Percentiles rank a stretch among this genome's conserved stretches.
phyloP scores from a whole-genome alignment of 768 basidiomycete genomes.

The Boletus rubropictus region DNA sequence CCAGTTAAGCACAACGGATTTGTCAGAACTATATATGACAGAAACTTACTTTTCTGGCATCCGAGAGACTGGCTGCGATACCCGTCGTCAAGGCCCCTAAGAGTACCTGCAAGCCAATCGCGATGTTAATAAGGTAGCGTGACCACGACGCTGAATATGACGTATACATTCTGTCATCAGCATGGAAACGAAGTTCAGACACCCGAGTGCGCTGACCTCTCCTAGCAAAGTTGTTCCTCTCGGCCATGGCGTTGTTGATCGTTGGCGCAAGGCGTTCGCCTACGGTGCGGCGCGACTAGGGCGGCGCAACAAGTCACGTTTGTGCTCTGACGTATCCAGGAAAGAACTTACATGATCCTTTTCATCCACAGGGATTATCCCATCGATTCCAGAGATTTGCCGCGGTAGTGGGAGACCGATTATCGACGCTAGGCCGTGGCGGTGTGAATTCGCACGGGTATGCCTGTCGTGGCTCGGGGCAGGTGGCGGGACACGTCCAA shows the following conservation, averaged over 20 bases:
- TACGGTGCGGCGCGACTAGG: conserved; percentile 34
- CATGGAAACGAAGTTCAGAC: neutral
- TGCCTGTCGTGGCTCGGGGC: conserved; percentile 16
- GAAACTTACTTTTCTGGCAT: conserved; percentile 36
- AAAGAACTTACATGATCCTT: conserved; percentile 17
- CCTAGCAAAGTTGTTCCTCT: conserved; percentile 41
- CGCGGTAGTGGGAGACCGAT: neutral
- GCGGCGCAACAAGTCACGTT: neutral
- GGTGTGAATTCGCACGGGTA: conserved; percentile 11
- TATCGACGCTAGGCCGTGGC: neutral
- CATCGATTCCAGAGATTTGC: conserved; percentile 15
- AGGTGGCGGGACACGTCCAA: conserved; percentile 4
- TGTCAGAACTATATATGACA: too few species aligned
- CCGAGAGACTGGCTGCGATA: conserved; percentile 43
- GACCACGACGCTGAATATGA: conserved; percentile 27
- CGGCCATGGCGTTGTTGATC: conserved; percentile 39
- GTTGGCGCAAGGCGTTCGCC: conserved; percentile 53
- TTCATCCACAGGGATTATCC: conserved; percentile 24
- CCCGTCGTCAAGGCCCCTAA: conserved; percentile 66
- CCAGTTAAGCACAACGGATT: neutral
- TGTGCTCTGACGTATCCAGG: too few species aligned
- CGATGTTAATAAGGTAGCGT: conserved; percentile 36
- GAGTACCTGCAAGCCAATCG: conserved; percentile 58
- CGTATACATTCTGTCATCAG: neutral
- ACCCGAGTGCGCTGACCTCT: conserved; percentile 34